These are phyloP conservation scores for Tagetes erecta DNA, from an alignment of 129 eudicot genomes.

Conservation along the genomic window DNA sequence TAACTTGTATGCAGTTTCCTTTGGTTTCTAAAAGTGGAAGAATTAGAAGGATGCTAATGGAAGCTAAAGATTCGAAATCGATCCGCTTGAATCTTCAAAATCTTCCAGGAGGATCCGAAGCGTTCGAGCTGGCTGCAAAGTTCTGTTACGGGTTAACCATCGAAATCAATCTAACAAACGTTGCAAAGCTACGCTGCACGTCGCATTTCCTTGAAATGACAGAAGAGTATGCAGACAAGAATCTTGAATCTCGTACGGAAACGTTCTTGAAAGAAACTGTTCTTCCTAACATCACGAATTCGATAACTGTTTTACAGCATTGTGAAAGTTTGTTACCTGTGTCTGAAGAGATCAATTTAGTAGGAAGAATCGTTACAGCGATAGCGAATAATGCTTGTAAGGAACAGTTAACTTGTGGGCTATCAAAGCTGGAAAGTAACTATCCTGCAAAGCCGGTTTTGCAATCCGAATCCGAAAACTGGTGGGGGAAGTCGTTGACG, in stretches of 20 bases:
- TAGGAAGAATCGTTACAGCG: slow-evolving; percentile 53
- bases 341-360: slow-evolving; percentile 77
- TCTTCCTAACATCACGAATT: slow-evolving; percentile 65
- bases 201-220: slow-evolving; percentile 89
- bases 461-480: slow-evolving; percentile 60
- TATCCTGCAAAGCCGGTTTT: slow-evolving; percentile 46
- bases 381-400: slow-evolving; percentile 85
- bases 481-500: slow-evolving; percentile 90
- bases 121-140: slow-evolving; percentile 93
- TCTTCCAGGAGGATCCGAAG: slow-evolving; percentile 85
- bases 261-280: slow-evolving; percentile 57
- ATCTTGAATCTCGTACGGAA: slow-evolving; percentile 62
- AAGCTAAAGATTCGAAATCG: slow-evolving; percentile 69
- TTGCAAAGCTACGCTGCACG: slow-evolving; percentile 72
- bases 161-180: slow-evolving; percentile 77
- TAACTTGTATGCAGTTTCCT: slow-evolving; percentile 64
- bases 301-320: slow-evolving; percentile 76
- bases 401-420: slow-evolving; percentile 82
- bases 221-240: slow-evolving; percentile 77
- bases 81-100: slow-evolving; percentile 54
- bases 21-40: slow-evolving; percentile 91
- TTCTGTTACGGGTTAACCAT: slow-evolving; percentile 84
- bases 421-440: slow-evolving; percentile 71
- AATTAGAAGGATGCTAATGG: slow-evolving; percentile 65
- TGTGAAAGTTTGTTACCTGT: slow-evolving; percentile 72